Conservation (phyloP, 2,329 filamentous ascomycete species). For the Pestalotiopsis sp. region DNA sequence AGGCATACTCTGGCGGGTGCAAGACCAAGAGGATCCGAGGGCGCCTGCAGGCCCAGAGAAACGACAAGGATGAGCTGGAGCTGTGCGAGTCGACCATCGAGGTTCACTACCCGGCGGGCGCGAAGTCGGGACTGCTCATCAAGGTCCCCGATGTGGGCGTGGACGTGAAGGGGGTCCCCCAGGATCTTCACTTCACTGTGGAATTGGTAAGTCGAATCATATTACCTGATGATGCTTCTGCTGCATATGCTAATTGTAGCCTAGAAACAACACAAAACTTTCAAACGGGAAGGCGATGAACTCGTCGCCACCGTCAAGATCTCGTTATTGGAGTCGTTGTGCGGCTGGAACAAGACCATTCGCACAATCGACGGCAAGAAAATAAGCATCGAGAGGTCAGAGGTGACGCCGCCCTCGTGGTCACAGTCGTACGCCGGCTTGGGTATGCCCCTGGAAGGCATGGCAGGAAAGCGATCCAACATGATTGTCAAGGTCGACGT, state of each 20-base stretch:
- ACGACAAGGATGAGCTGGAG: neutral
- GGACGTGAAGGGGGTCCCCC: neutral
- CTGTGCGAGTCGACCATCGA: constrained; percentile 1
- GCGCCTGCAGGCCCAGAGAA: neutral
- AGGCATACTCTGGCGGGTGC: neutral
- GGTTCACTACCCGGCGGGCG: neutral
- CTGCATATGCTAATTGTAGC: neutral
- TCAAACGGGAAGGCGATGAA: neutral
- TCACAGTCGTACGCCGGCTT: neutral
- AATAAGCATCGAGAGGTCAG: neutral
- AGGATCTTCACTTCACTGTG: constrained; percentile 3
- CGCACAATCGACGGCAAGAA: neutral
- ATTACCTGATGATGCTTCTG: neutral
- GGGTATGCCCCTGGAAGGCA: neutral
- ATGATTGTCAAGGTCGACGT: neutral
- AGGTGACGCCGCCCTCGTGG: constrained; percentile 3
- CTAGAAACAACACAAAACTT: neutral
- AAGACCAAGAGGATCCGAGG: neutral
- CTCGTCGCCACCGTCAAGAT: neutral
- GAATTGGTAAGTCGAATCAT: constrained; percentile 1
- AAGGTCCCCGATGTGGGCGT: constrained; percentile 1
- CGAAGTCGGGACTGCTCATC: neutral
- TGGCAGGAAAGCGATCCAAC: neutral
- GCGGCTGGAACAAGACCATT: constrained; percentile 1
- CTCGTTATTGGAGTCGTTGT: neutral